These are phyloP conservation scores for Ceratobasidium sp. DNA, from an alignment of 1,284 basidiomycete genomes.

Conservation along the genomic window DNA sequence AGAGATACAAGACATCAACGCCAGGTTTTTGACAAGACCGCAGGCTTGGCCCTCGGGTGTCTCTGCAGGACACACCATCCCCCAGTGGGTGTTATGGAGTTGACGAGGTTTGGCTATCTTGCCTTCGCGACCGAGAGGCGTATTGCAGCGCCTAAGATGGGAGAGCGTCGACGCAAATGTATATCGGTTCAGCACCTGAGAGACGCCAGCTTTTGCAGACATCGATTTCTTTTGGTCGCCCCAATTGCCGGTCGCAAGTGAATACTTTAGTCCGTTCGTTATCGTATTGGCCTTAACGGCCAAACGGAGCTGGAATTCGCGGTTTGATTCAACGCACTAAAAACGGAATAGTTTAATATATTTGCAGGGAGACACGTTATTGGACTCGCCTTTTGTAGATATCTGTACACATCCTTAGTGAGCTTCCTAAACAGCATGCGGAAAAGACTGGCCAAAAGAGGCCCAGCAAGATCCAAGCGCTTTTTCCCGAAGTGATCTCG, in stretches of 20 bases:
- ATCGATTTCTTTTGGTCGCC: slow-evolving; percentile 99
- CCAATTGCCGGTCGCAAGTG: slow-evolving; percentile 99
- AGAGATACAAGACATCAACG: slow-evolving; percentile 97
- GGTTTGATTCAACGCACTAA: slow-evolving; percentile 96
- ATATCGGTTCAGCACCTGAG: slow-evolving; percentile 98
- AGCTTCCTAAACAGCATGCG: slow-evolving; percentile 97
- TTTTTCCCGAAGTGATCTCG: slow-evolving; percentile 99
- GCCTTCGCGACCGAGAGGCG: slow-evolving; percentile 96
- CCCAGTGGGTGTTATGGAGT: slow-evolving; percentile 99
- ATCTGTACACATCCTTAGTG: slow-evolving; percentile 96
- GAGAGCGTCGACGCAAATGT: slow-evolving; percentile 99
- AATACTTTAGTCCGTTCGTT: slow-evolving; percentile 98
- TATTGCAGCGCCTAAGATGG: slow-evolving; percentile 97
- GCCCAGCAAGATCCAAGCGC: slow-evolving; percentile 94
- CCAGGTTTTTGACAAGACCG: slow-evolving; percentile 98
- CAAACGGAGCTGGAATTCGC: slow-evolving; percentile 91
- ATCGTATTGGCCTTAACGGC: slow-evolving; percentile 98
- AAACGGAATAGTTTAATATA: slow-evolving; percentile 32
- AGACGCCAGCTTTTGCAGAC: slow-evolving; percentile 97
- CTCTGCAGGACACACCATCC: slow-evolving; percentile 99
- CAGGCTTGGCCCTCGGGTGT: slow-evolving; percentile 99
- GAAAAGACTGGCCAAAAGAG: slow-evolving; percentile 94
- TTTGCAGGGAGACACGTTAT: not conserved
- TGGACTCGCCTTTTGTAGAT: slow-evolving; percentile 86
- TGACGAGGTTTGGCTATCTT: slow-evolving; percentile 99